These are phyloP conservation scores for Clitoria ternatea DNA, from an alignment of 306 rosid genomes.

Conservation along the genomic window DNA sequence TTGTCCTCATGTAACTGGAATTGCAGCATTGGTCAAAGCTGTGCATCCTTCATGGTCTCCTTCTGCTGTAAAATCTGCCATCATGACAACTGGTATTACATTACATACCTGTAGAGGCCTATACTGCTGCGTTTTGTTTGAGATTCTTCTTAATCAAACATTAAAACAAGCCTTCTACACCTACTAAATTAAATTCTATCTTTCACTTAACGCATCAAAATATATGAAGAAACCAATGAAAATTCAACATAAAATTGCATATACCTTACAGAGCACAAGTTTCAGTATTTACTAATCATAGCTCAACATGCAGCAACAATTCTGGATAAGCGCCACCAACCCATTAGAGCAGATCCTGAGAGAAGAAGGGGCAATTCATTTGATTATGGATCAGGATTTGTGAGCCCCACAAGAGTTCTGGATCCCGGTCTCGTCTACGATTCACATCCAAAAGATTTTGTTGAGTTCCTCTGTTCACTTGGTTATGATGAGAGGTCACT, in stretches of 20 bases:
- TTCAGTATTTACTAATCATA: slow-evolving; percentile 20
- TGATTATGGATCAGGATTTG: slow-evolving; percentile 79
- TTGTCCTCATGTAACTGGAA: slow-evolving; percentile 88
- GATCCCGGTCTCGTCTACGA: slow-evolving; percentile 74
- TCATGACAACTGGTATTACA: slow-evolving; percentile 75
- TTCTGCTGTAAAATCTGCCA: slow-evolving; percentile 69
- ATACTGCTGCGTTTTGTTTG: neutral
- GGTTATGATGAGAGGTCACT: slow-evolving; percentile 62
- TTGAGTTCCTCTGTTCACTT: slow-evolving; percentile 63
- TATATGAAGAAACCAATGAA: neutral
- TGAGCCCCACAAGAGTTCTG: slow-evolving; percentile 63
- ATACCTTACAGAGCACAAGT: neutral
- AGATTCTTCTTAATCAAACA: neutral
- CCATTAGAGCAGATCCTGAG: slow-evolving; percentile 55
- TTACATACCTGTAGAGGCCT: neutral
- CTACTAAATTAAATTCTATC: neutral
- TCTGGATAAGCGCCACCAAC: slow-evolving; percentile 56
- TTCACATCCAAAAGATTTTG: slow-evolving; percentile 45
- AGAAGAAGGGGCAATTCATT: slow-evolving; percentile 60
- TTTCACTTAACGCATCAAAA: neutral
- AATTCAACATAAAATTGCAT: no score
- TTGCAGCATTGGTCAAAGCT: slow-evolving; percentile 69
- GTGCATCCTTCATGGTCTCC: slow-evolving; percentile 77
- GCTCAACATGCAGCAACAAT: slow-evolving; percentile 54
- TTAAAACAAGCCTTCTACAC: neutral